These are phyloP conservation scores for Bauhinia variegata DNA, from an alignment of 306 rosid species.

Conservation along the genomic window DNA sequence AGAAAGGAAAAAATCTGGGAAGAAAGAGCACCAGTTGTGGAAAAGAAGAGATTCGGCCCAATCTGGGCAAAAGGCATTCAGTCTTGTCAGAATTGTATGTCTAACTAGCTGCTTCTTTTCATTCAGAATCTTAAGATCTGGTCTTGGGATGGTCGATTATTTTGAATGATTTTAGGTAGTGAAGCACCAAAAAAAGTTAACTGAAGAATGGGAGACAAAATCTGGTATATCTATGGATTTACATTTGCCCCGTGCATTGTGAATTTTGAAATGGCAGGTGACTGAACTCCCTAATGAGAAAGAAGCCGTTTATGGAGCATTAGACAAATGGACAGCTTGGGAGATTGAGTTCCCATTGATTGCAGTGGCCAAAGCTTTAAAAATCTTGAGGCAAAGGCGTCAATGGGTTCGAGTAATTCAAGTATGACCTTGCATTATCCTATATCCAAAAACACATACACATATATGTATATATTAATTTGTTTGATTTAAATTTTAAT, in stretches of 20 bases:
- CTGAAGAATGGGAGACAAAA: background rate
- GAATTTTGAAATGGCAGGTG: slow-evolving; percentile 52
- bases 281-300: slow-evolving; percentile 78
- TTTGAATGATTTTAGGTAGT: background rate
- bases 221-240: slow-evolving; percentile 8
- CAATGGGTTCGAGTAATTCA: slow-evolving; percentile 85
- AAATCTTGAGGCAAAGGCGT: slow-evolving; percentile 59
- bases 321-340: slow-evolving; percentile 95
- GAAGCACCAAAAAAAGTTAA: background rate
- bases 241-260: slow-evolving; percentile 7
- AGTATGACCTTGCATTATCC: slow-evolving; percentile 44
- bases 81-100: slow-evolving; percentile 75
- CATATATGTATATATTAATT: too few species aligned
- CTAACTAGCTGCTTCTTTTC: slow-evolving; percentile 6
- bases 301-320: slow-evolving; percentile 84
- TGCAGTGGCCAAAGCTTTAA: slow-evolving; percentile 83
- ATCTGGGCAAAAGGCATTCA: slow-evolving; percentile 87
- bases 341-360: slow-evolving; percentile 92
- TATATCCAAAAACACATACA: too few species aligned
- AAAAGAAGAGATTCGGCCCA: slow-evolving; percentile 73
- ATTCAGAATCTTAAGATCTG: slow-evolving; percentile 12
- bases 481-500: too few species aligned
- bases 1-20: slow-evolving; percentile 50
- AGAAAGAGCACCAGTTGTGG: slow-evolving; percentile 79
- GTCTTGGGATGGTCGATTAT: background rate